These are phyloP conservation scores for Acer campestre DNA, from an alignment of 345 rosid genomes.

Conservation along the genomic window DNA sequence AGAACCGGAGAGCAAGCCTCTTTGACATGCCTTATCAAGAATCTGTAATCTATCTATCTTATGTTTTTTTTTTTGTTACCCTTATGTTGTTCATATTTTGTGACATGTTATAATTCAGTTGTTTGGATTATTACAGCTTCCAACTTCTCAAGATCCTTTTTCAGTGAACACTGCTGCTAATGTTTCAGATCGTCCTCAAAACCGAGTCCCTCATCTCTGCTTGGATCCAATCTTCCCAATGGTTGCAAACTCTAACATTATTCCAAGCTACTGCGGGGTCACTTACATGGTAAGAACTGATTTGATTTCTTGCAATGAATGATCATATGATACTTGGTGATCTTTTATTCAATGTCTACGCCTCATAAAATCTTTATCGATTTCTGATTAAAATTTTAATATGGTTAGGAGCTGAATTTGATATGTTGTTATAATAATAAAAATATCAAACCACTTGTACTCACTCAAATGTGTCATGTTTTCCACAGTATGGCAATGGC, in stretches of 20 bases:
- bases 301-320: neutral
- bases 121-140: constrained; percentile 20
- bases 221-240: neutral
- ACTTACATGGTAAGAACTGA: constrained; percentile 18
- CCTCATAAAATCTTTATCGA: neutral
- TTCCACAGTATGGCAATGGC: constrained; percentile 3
- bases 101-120: neutral
- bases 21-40: constrained; percentile 48
- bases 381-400: neutral
- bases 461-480: no score
- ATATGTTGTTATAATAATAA: no score
- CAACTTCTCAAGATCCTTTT: neutral
- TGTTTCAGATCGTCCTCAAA: constrained; percentile 3
- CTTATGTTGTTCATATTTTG: neutral
- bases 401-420: neutral
- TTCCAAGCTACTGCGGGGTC: neutral
- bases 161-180: neutral
- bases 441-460: no score
- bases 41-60: constrained; percentile 17
- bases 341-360: neutral
- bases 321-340: neutral
- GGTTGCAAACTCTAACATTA: neutral
- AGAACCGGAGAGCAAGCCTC: constrained; percentile 59
- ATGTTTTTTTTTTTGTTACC: neutral
- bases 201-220: constrained; percentile 24